Conservation (phyloP, 1,284 basidiomycete genomes). For the Cryptococcus sp. region DNA sequence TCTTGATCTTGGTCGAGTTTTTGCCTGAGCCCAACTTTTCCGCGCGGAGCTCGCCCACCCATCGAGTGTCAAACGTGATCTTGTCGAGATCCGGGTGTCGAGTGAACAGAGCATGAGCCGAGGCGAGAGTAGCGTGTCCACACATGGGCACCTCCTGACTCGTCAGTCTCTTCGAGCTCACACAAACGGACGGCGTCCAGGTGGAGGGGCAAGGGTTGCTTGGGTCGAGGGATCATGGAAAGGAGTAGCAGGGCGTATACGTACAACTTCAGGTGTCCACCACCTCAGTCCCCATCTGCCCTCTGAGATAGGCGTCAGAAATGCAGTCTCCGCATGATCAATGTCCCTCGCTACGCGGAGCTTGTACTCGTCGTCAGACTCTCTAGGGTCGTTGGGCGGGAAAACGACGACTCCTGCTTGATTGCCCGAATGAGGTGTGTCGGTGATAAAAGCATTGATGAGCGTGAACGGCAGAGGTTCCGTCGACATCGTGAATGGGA, state of each 20-base stretch:
- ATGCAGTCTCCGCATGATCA: slow-evolving; percentile 37
- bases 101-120: slow-evolving; percentile 27
- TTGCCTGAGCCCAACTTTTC: background rate
- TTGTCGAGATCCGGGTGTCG: slow-evolving; percentile 12
- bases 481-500: background rate
- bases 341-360: slow-evolving; percentile 29
- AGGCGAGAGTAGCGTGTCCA: slow-evolving; percentile 38
- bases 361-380: slow-evolving; percentile 24
- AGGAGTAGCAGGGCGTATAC: too few species aligned
- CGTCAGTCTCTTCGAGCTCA: too few species aligned
- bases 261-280: slow-evolving; percentile 34
- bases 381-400: slow-evolving; percentile 16
- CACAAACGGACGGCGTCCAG: too few species aligned
- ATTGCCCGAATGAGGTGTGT: slow-evolving; percentile 29
- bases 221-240: background rate
- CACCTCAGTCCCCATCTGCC: slow-evolving; percentile 32
- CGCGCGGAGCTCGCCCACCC: slow-evolving; percentile 20
- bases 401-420: slow-evolving; percentile 39
- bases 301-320: slow-evolving; percentile 18
- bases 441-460: slow-evolving; percentile 34
- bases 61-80: slow-evolving; percentile 29
- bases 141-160: slow-evolving; percentile 38
- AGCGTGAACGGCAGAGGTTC: slow-evolving; percentile 20
- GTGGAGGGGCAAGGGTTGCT: background rate
- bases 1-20: slow-evolving; percentile 1